phyloP scores from a whole-genome alignment of 768 basidiomycete genomes.

The Agrocybe chaxingu region DNA sequence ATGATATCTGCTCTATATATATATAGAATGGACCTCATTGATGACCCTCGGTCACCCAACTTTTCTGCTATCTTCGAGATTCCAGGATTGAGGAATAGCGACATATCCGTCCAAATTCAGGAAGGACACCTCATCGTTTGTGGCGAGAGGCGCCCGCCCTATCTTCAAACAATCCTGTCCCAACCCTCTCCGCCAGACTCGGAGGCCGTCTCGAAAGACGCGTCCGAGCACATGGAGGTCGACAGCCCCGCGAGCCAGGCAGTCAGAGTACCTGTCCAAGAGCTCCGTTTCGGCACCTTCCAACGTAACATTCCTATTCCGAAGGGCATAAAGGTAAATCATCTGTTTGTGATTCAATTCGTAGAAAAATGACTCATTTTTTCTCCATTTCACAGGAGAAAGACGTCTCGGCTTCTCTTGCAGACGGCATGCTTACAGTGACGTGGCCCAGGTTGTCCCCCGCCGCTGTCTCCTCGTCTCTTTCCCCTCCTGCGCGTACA shows the following conservation, averaged over 20 bases:
- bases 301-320: conserved; percentile 35
- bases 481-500: conserved; percentile 2
- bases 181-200: conserved; percentile 1
- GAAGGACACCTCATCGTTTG: conserved; percentile 30
- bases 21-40: conserved; percentile 39
- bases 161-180: conserved; percentile 9
- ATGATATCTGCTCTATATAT: conserved; percentile 5
- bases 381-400: conserved; percentile 26
- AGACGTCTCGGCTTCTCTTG: conserved; percentile 31
- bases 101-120: conserved; percentile 31
- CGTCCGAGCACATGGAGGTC: conserved; percentile 2
- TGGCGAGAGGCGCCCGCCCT: conserved; percentile 28
- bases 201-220: background rate
- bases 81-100: conserved; percentile 37
- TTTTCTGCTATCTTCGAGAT: conserved; percentile 39
- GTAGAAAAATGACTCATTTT: conserved; percentile 20
- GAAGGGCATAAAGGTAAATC: conserved; percentile 31
- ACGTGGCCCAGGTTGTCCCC: conserved; percentile 34
- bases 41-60: conserved; percentile 31
- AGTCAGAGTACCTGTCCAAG: conserved; percentile 24
- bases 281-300: conserved; percentile 44
- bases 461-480: conserved; percentile 1
- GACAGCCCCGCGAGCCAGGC: background rate
- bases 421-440: conserved; percentile 40
- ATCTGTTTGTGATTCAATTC: conserved; percentile 3